Evolutionary conservation across 805 yeast genomes (phyloP), one percentile per base, ranked within the genome.

Genomic region (Candida sithepensis): DNA sequence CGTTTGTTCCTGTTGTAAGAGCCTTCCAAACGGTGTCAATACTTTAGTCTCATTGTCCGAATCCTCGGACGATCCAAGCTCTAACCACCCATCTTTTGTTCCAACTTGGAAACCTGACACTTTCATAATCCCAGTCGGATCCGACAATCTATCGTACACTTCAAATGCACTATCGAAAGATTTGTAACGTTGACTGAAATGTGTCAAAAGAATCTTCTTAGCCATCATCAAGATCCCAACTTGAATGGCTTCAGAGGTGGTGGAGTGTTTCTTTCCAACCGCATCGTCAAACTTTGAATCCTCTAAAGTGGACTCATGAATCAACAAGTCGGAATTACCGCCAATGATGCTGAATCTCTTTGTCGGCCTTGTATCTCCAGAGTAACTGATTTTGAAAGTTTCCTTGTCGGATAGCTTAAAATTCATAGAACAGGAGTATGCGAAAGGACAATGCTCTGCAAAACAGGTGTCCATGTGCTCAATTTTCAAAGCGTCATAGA

Each of bases 291-390:
- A 69, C 41, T 89, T 71, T 28, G 78, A 87, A 63, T 89, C 88
- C 48, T 88, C 97, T 51, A 94, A 76, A 0, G 99, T 88, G 0
- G 97, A 91, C 64, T 94, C 99, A 65, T 94, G 99, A 42, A 94
- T 82, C 49, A 94, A 72, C 42, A 94, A 64, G 60, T 89, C 92
- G 23, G 88, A 78, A 12, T 71, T 64, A 19, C 60, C 50, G 1
- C 97, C 98, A 45, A 88, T 77, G 2, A 68, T 72, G 2, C 69
- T 58, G 65, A 90, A 90, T 42, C 63, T 67, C 3, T 68, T 59
- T 53, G 81, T 83, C 0, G 99, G 99, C 57, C 97, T 78, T 0
- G 98, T 88, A 62, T 94, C 99, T 12, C 99, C 99, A 2, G 97
- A 89, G 63, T 88, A 94, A 0, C 97, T 84, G 1, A 91, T 72